Conservation (phyloP, 768 basidiomycete genomes). For the Exsudoporus frostii region DNA sequence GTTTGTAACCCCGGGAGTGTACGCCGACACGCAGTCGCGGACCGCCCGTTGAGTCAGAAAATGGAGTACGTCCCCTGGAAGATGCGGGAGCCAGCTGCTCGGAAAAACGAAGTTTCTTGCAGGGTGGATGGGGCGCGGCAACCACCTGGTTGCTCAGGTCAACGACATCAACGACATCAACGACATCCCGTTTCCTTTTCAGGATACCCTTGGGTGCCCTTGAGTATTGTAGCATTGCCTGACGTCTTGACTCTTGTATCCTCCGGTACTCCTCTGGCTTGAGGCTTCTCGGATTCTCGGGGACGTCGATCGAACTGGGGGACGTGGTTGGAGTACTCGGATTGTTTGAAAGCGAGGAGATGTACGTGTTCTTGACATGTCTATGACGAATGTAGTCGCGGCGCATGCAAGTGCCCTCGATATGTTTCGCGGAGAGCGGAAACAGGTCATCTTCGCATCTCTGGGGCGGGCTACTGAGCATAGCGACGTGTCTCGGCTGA, state of each 20-base stretch:
- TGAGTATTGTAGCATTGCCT: conserved; percentile 26
- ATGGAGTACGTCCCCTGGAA: conserved; percentile 12
- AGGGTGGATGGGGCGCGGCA: background rate
- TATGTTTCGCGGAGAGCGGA: conserved; percentile 19
- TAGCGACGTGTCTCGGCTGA: background rate
- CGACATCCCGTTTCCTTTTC: conserved; percentile 28
- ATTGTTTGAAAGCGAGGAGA: conserved; percentile 21
- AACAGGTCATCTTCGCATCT: conserved; percentile 21
- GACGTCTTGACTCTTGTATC: conserved; percentile 25
- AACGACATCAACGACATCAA: background rate
- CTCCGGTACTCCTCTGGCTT: conserved; percentile 22
- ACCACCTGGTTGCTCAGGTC: conserved; percentile 2
- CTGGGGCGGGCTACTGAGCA: background rate
- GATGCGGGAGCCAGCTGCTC: conserved; percentile 1
- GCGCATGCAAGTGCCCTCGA: conserved; percentile 26
- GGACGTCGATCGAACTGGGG: conserved; percentile 17
- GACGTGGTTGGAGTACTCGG: conserved; percentile 6
- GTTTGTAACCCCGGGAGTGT: conserved; percentile 15
- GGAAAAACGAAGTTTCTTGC: conserved; percentile 27
- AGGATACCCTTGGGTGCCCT: conserved; percentile 27
- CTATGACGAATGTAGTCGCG: conserved; percentile 27
- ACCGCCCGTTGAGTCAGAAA: conserved; percentile 8
- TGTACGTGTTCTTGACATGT: conserved; percentile 28
- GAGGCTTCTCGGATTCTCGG: conserved; percentile 19
- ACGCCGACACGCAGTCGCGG: conserved; percentile 17